A percentile compares a stretch with the other conserved stretches of the same genome.
Evolutionary conservation across 352 stramenopile species (phyloP).

Genomic region (Phytopythium ostracodes): DNA sequence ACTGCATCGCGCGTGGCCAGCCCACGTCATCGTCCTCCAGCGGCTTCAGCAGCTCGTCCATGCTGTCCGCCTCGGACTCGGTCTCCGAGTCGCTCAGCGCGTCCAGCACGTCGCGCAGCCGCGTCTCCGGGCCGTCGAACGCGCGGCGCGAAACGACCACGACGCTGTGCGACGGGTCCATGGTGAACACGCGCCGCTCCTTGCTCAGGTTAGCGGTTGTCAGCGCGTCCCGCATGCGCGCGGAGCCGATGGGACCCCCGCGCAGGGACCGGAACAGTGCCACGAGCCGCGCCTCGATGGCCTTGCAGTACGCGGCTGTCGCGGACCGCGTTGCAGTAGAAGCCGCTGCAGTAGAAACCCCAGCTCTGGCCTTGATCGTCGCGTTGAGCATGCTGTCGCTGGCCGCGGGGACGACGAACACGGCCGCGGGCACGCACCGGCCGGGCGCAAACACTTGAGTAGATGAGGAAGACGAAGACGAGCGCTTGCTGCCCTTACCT

Average conservation of each 20-base stretch:
- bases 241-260: constrained; percentile 40
- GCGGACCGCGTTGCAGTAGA: constrained; percentile 29
- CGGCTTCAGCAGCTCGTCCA: constrained; percentile 31
- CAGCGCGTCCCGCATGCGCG: constrained; percentile 53
- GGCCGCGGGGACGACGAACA: constrained; percentile 55
- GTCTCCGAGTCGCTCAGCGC: constrained; percentile 24
- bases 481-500: constrained; percentile 40
- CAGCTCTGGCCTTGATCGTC: constrained; percentile 18
- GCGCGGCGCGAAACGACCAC: constrained; percentile 44
- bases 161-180: constrained; percentile 66
- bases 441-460: constrained; percentile 48
- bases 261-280: constrained; percentile 52
- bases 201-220: constrained; percentile 52
- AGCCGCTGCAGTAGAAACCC: neutral
- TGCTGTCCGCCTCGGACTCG: constrained; percentile 13
- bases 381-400: constrained; percentile 37
- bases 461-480: constrained; percentile 8
- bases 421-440: constrained; percentile 56
- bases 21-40: constrained; percentile 57
- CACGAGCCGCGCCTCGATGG: constrained; percentile 47
- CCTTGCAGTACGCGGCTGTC: constrained; percentile 53
- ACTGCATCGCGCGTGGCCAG: constrained; percentile 48
- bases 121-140: constrained; percentile 25
- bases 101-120: constrained; percentile 39
- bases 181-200: constrained; percentile 59